These are phyloP conservation scores for Nakaseomyces glabratus DNA, from an alignment of 1,139 yeast species.

Conservation along the genomic window DNA sequence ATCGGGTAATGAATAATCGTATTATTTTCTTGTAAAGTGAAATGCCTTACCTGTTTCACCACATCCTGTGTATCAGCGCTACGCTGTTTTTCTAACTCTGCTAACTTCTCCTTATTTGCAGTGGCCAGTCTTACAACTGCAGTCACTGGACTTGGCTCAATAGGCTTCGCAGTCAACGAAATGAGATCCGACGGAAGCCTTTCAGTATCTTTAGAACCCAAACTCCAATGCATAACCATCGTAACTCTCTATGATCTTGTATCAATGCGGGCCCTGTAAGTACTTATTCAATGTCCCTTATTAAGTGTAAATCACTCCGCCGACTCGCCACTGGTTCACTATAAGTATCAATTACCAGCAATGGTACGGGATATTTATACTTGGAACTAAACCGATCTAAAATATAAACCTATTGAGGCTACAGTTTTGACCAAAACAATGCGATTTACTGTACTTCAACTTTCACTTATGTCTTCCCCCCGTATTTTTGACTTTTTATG, in stretches of 20 bases:
- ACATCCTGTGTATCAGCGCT: background rate
- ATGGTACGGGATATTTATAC: no score
- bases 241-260: background rate
- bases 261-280: no score
- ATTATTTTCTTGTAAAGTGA: slow-evolving; percentile 2
- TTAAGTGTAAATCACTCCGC: no score
- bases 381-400: no score
- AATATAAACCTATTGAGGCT: no score
- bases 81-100: background rate
- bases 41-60: slow-evolving; percentile 1
- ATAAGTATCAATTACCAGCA: no score
- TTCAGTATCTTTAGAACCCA: slow-evolving; percentile 1
- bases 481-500: no score
- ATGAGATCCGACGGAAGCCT: slow-evolving; percentile 6
- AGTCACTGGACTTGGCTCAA: slow-evolving; percentile 1
- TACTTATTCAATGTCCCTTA: no score
- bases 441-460: no score
- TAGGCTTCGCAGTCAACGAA: slow-evolving; percentile 6
- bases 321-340: no score
- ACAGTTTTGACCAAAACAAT: no score
- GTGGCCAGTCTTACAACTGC: background rate
- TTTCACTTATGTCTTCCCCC: no score
- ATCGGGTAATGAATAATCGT: slow-evolving; percentile 5
- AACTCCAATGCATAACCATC: slow-evolving; percentile 6
- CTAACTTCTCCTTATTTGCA: slow-evolving; percentile 1